Evolutionary conservation across 2,329 filamentous ascomycete genomes (phyloP).

Genomic region (Nothophoma quercina): DNA sequence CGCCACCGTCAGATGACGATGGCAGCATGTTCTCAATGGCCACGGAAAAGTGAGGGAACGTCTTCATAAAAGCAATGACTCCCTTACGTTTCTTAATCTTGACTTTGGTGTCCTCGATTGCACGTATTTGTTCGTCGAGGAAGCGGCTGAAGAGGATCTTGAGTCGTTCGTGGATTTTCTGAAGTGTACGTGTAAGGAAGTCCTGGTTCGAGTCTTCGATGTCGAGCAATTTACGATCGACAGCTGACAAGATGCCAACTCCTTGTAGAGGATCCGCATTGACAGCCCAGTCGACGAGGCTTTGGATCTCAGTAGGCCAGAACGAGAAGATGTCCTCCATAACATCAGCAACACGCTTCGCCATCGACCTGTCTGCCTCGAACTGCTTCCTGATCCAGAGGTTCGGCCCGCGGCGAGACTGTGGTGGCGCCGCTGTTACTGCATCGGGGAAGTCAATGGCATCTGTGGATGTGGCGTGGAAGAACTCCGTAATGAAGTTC

Average conservation of each 20-base stretch:
- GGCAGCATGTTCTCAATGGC: conserved; percentile 83
- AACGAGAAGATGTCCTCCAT: conserved; percentile 92
- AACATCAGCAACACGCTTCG: conserved; percentile 80
- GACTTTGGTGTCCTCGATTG: conserved; percentile 97
- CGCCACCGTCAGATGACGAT: conserved; percentile 59
- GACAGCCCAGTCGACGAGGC: conserved; percentile 83
- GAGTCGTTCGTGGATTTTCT: conserved; percentile 79
- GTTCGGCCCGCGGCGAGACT: conserved; percentile 74
- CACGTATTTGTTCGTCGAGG: conserved; percentile 91
- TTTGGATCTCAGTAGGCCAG: conserved; percentile 78
- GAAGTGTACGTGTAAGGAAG: conserved; percentile 79
- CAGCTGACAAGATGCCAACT: conserved; percentile 80
- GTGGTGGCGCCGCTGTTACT: conserved; percentile 70
- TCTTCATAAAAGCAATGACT: conserved; percentile 92
- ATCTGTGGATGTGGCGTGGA: conserved; percentile 88
- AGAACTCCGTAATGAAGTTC: conserved; percentile 96
- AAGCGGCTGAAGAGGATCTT: conserved; percentile 84
- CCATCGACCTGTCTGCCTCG: conserved; percentile 87
- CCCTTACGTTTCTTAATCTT: conserved; percentile 99
- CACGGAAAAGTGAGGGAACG: conserved; percentile 86
- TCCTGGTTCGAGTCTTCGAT: conserved; percentile 93
- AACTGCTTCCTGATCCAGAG: conserved; percentile 77
- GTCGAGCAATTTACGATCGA: conserved; percentile 80
- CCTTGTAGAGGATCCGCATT: conserved; percentile 86
- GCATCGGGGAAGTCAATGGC: conserved; percentile 84